Evolutionary conservation across 139 green algal species (phyloP), one percentile per base, ranked within the genome.

Genomic region (Marvania coccoides): DNA sequence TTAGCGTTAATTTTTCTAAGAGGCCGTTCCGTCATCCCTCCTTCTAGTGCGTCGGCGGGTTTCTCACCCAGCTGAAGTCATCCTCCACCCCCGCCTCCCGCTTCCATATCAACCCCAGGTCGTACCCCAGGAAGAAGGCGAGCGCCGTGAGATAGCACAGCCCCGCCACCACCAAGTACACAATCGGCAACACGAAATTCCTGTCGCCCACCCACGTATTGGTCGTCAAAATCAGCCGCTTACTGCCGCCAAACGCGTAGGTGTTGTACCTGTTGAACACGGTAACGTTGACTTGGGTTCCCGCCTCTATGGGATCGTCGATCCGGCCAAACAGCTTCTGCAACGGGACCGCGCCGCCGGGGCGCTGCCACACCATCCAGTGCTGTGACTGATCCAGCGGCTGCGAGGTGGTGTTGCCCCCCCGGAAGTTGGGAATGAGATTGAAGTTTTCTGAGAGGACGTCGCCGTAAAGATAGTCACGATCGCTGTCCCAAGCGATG

Each of bases 361-460:
- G 83, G 28, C 90, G 77, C 91, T 97, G 94, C 94, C 94, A 99
- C 33, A 97, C 88, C 47, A 98, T 90, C 70, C 97, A 91, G 36
- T 92, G 89, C 81, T 98, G 76, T 54, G 93, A 78, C 40, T 92
- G 15, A 38, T 82, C 75, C 1, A 95, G 63, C 5, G 38, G 63
- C 46, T 38, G 35, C 6, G 34, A 12, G 9, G 46, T 62, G 9
- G 78, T 80, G 38, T 75, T 80, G 14, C 90, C 90, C 4, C 85
- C 83, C 3, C 90, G 76, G 15, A 64, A 63, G 0, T 61, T 15
- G 0, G 77, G 69, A 1, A 65, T 34, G 29, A 31, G 69, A 77
- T 96, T 96, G 74, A 86, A 87, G 71, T 94, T 93, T 26, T 64
- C 34, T 0, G 90, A n/a, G 4, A 46, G 24, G 34, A 87, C 67